These are phyloP conservation scores for Nidularia pulvinata DNA, from an alignment of 768 basidiomycete species.

Conservation along the genomic window DNA sequence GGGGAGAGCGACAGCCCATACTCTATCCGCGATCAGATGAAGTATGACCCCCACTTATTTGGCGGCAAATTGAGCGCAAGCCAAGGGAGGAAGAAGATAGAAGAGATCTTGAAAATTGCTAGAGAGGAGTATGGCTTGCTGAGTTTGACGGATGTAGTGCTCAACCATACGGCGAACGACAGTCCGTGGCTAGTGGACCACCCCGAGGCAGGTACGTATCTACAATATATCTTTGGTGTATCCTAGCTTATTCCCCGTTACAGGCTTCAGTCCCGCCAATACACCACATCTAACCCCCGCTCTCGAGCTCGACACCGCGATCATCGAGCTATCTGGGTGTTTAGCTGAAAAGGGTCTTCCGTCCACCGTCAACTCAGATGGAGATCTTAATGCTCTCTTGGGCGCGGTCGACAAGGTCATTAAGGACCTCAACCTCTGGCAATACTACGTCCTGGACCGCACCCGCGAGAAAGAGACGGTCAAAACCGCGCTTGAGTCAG, in stretches of 20 bases:
- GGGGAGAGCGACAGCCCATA: constrained; percentile 93
- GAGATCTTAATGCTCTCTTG: constrained; percentile 71
- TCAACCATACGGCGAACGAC: constrained; percentile 97
- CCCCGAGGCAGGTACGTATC: constrained; percentile 84
- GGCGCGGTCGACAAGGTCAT: constrained; percentile 59
- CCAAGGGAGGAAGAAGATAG: constrained; percentile 56
- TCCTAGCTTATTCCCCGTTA: not conserved
- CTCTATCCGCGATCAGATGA: constrained; percentile 86
- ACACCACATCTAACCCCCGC: constrained; percentile 93
- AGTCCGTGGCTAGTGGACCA: constrained; percentile 91
- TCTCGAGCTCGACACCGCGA: constrained; percentile 86
- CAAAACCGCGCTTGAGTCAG: constrained; percentile 47
- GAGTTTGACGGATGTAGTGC: constrained; percentile 91
- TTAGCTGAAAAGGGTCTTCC: constrained; percentile 73
- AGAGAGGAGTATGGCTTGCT: constrained; percentile 87
- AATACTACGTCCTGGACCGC: constrained; percentile 90
- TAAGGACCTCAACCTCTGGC: constrained; percentile 79
- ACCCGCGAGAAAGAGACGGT: constrained; percentile 61
- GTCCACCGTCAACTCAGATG: constrained; percentile 56
- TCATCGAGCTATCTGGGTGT: constrained; percentile 76
- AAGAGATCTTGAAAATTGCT: constrained; percentile 66
- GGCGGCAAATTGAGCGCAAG: constrained; percentile 32
- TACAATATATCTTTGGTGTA: not conserved
- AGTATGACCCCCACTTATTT: constrained; percentile 81
- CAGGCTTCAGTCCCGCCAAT: constrained; percentile 90